Evolutionary conservation across 1,284 basidiomycete species (phyloP), one percentile per base, ranked within the genome.

Genomic region (Vanrija pseudolonga): DNA sequence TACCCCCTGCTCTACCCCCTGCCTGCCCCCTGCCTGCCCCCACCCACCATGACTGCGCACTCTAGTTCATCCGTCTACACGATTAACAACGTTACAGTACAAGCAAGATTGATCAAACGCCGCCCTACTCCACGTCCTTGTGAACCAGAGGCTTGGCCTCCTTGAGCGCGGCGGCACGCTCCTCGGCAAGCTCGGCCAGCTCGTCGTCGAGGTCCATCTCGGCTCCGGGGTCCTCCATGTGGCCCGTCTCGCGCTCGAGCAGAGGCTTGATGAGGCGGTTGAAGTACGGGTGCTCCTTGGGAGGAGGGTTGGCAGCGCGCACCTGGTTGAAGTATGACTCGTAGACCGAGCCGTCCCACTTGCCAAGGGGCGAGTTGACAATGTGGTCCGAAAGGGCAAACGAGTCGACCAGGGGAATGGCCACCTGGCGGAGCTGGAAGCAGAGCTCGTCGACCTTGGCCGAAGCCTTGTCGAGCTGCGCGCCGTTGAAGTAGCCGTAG

Each of bases 351-450:
- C 79, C 79, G 59, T 79, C 77, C 64, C 75, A 78, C 54, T 75
- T 72, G 38, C 79, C 82, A 32, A 83, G 76, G 23, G 82, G 81
- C 45, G 80, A 80, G 73, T 83, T 83, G 73, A 83, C 73, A 54
- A 82, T 78, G 72, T 82, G 81, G 69, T 83, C 81, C 43, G 76
- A 76, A 32, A 80, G 76, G 14, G 77, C 77, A 63, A 83, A 83
- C 36, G 78, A 72, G 71, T 83, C 81, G 56, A 81, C 69, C 38
- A 82, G 72, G 11, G 80, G 78, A 40, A 80, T 63, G 41, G 81
- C 80, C 42, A 78, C 76, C 50, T 68, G 67, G 41, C 82, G 72
- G 45, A 80, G 67, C 51, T 78, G 72, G 36, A 73, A 71, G 63
- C 82, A 83, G 44, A 80, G 71, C 23, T 71, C 72, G 53, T 79